Base-by-base conservation (phyloP, 2,329 filamentous ascomycete species). In the Diplocarpon mali region DNA sequence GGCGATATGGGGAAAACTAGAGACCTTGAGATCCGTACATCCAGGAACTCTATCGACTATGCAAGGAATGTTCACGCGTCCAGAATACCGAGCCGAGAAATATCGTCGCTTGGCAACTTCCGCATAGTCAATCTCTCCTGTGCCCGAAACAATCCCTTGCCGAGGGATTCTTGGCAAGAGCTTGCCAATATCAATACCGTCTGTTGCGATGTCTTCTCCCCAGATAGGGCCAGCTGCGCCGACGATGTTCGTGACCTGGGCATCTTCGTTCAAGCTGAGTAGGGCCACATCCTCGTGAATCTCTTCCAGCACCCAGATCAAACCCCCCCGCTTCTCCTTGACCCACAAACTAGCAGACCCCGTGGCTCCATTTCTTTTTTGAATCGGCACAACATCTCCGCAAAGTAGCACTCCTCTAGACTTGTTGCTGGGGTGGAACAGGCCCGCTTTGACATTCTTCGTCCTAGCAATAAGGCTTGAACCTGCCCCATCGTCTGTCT, bases 241-340 rank as follows among this genome's bases (percentile, higher is more conserved):
- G 2, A 73, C 72, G 31, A 84, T 72, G 41, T 74, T 78, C 24
- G 77, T 72, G 14, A 95, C 75, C 35, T 75, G 72, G 35, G 87
- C 88, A 24, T 86, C 80, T 45, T 88, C 81, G 59, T 93, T 85
- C 15, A 94, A 72, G 10, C 71, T 73, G 35, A 98, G 66, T 49
- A 78, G 76, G 3, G 85, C 88, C 32, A 92, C 81, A 61, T 98
- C 89, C 65, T 98, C 92, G 44, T 90, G 86, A 49, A 98, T 96
- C 65, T 98, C 92, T 63, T 98, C 92, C 2, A 98, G 67, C 8
- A 98, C 92, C 92, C 92, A 98, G 48, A 98, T 96, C 48, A 98
- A 67, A 9, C 90, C 89, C 42, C 87, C 80, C 39, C 83, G 78
- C 65, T 98, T 98, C 64, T 98, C 92, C 68, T 98, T 98, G 3